A percentile compares a stretch with the other conserved stretches of the same genome.
phyloP scores from a whole-genome alignment of 805 yeast species.

The Wickerhamomyces alni region DNA sequence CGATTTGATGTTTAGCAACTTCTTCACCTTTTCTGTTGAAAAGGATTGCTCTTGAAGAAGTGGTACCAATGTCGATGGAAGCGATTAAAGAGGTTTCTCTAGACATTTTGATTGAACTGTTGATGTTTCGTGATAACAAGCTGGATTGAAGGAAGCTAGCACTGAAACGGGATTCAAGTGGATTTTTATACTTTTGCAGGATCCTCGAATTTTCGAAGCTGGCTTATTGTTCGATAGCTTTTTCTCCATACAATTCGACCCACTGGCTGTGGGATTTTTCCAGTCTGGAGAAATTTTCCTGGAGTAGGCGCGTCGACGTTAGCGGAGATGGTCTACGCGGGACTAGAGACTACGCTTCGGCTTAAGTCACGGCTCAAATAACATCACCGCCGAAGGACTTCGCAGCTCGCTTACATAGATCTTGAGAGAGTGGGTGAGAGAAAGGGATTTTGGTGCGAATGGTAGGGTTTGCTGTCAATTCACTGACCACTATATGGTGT shows the following conservation, averaged over 20 bases:
- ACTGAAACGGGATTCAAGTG: background rate
- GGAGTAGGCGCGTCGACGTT: background rate
- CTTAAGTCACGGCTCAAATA: too few species aligned
- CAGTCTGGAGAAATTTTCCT: constrained; percentile 2
- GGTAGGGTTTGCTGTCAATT: too few species aligned
- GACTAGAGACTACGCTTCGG: background rate
- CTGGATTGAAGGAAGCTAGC: background rate
- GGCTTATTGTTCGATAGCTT: too few species aligned
- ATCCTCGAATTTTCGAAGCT: too few species aligned
- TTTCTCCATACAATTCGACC: too few species aligned
- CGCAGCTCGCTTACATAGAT: too few species aligned
- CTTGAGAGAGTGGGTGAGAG: too few species aligned
- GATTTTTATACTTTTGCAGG: too few species aligned
- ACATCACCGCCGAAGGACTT: too few species aligned
- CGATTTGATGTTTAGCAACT: constrained; percentile 84
- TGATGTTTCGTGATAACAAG: background rate
- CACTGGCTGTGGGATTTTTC: background rate
- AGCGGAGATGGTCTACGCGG: background rate
- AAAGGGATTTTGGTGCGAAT: too few species aligned
- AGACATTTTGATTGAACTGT: constrained; percentile 12
- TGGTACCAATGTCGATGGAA: constrained; percentile 86
- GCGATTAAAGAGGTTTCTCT: constrained; percentile 37
- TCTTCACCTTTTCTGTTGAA: constrained; percentile 71
- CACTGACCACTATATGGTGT: too few species aligned
- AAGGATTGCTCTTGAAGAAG: constrained; percentile 83